Percentiles rank a stretch among this genome's conserved stretches.
These are phyloP conservation scores for Teratosphaeria viscida DNA, from an alignment of 2,329 filamentous ascomycete species.

Conservation along the genomic window DNA sequence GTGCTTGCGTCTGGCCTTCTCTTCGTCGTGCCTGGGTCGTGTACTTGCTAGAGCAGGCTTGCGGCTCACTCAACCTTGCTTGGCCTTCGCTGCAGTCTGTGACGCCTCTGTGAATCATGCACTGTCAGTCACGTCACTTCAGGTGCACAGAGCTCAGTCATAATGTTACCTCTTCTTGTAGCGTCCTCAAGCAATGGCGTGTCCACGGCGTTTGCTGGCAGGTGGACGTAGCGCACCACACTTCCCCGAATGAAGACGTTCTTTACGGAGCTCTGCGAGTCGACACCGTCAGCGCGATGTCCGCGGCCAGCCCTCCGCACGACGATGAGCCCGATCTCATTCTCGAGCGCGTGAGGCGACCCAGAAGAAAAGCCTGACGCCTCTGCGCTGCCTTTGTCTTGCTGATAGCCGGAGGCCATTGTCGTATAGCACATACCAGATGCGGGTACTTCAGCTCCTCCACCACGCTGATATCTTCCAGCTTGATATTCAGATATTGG, in stretches of 20 bases:
- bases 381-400: background rate
- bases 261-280: conserved; percentile 62
- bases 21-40: background rate
- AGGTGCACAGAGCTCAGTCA: background rate
- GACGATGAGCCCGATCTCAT: background rate
- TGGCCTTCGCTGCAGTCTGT: conserved; percentile 23
- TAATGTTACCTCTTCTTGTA: conserved; percentile 64
- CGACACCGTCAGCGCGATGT: background rate
- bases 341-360: background rate
- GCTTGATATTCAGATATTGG: conserved; percentile 98
- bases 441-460: conserved; percentile 94
- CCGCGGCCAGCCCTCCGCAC: background rate
- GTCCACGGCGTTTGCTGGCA: conserved; percentile 73
- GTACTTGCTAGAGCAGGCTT: background rate
- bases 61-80: conserved; percentile 13
- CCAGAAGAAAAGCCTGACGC: background rate
- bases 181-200: conserved; percentile 82
- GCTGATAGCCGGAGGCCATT: background rate
- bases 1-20: background rate
- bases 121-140: background rate
- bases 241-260: conserved; percentile 93
- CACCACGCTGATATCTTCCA: conserved; percentile 86
- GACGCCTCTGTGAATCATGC: conserved; percentile 2
- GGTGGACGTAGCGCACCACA: conserved; percentile 84
- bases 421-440: conserved; percentile 46